A percentile compares a stretch with the other conserved stretches of the same genome.
These are phyloP conservation scores for Cocos nucifera DNA, from an alignment of 176 grass and related monocot species.

Conservation along the genomic window DNA sequence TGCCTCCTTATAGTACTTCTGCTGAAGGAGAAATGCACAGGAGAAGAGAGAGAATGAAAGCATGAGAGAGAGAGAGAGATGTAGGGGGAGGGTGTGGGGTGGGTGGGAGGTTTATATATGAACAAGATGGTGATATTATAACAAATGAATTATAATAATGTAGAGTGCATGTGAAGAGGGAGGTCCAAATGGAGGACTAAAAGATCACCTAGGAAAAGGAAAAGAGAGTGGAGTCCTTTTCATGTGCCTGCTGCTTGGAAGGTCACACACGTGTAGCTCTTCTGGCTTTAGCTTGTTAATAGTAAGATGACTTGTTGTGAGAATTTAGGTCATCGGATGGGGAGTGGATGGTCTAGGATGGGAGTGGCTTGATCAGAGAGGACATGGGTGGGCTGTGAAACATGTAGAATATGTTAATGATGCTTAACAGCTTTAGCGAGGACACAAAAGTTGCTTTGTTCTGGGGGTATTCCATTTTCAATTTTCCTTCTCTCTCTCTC, in stretches of 20 bases:
- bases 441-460: too few relatives aligned
- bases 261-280: too few relatives aligned
- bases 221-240: too few relatives aligned
- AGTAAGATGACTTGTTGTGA: too few relatives aligned
- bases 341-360: background rate
- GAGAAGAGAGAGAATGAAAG: background rate
- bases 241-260: too few relatives aligned
- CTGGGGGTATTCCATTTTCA: too few relatives aligned
- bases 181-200: background rate
- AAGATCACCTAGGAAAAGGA: too few relatives aligned
- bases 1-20: background rate
- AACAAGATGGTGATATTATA: slow-evolving; percentile 19
- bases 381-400: background rate
- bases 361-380: background rate
- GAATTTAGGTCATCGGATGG: background rate
- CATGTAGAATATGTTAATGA: background rate
- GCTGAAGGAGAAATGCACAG: background rate
- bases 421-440: background rate
- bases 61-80: too few relatives aligned
- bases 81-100: too few relatives aligned
- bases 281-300: too few relatives aligned
- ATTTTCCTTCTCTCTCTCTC: too few relatives aligned
- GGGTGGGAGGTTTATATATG: slow-evolving; percentile 2
- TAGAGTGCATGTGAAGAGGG: slow-evolving; percentile 7
- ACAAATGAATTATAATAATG: background rate